phyloP scores from a whole-genome alignment of 768 basidiomycete species.

The Psilocybe subaeruginosa region DNA sequence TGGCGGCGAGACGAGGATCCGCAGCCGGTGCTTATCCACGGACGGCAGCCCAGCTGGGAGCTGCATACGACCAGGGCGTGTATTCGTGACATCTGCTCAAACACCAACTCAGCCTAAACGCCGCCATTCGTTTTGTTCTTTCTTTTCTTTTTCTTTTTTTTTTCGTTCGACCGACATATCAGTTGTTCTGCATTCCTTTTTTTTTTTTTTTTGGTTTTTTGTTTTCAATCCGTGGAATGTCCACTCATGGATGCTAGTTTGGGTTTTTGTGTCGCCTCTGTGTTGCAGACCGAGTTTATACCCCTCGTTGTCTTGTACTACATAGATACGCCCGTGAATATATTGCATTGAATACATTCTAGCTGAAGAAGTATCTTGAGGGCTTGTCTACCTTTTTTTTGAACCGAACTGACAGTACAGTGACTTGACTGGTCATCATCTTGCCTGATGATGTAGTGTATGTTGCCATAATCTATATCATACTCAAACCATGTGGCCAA shows the following conservation, averaged over 20 bases:
- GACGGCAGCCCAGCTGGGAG: too few relatives aligned
- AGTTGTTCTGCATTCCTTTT: neutral
- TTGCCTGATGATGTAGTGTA: too few relatives aligned
- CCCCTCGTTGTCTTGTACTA: neutral
- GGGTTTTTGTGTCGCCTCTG: neutral
- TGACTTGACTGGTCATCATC: too few relatives aligned
- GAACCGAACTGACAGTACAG: too few relatives aligned
- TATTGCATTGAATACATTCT: neutral
- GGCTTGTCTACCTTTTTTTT: too few relatives aligned
- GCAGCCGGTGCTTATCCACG: neutral
- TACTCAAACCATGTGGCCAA: too few relatives aligned
- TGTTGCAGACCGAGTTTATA: too few relatives aligned
- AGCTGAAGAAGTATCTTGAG: too few relatives aligned
- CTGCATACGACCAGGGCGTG: neutral
- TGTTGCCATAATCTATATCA: too few relatives aligned
- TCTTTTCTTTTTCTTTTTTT: neutral
- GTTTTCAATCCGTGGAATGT: neutral
- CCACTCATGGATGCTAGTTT: neutral
- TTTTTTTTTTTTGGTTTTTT: neutral
- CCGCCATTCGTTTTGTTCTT: neutral
- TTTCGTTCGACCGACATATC: neutral
- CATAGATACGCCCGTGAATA: neutral
- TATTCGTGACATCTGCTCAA: neutral
- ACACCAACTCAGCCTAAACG: neutral
- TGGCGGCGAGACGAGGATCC: neutral